phyloP scores from a whole-genome alignment of 2,329 filamentous ascomycete genomes.

The Fusarium poae region DNA sequence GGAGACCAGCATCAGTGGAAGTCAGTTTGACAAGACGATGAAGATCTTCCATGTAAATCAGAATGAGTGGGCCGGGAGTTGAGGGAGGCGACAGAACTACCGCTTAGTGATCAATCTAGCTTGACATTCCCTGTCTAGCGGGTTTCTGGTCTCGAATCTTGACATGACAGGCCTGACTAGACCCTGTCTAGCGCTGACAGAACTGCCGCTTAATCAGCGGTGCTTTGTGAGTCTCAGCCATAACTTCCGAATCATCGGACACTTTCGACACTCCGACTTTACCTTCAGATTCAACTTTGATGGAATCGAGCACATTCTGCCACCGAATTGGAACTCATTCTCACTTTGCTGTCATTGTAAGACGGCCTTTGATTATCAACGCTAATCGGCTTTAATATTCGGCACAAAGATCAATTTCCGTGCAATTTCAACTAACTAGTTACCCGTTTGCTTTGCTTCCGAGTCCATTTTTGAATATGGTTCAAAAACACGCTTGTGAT shows the following conservation, averaged over 20 bases:
- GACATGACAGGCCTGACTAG: background rate
- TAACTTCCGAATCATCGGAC: slow-evolving; percentile 17
- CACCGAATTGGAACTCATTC: background rate
- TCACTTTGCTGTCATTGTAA: background rate
- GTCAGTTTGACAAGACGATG: background rate
- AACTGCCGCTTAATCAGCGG: slow-evolving; percentile 37
- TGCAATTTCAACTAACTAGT: background rate
- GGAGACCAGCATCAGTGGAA: background rate
- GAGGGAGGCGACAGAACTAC: background rate
- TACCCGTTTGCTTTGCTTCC: background rate
- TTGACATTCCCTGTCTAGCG: background rate
- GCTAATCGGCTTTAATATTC: background rate
- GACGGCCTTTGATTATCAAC: background rate
- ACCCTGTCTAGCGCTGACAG: slow-evolving; percentile 7
- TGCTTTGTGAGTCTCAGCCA: background rate
- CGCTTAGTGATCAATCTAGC: slow-evolving; percentile 4
- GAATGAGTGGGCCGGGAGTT: slow-evolving; percentile 23
- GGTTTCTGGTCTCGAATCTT: background rate
- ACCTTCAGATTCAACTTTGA: background rate
- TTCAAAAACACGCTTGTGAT: slow-evolving; percentile 42
- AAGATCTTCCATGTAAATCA: background rate
- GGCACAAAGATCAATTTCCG: background rate
- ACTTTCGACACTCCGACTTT: slow-evolving; percentile 19
- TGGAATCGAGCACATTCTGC: background rate
- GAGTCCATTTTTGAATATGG: slow-evolving; percentile 2